Evolutionary conservation across 2,329 filamentous ascomycete species (phyloP).

Genomic region (Fusarium pininemorale): DNA sequence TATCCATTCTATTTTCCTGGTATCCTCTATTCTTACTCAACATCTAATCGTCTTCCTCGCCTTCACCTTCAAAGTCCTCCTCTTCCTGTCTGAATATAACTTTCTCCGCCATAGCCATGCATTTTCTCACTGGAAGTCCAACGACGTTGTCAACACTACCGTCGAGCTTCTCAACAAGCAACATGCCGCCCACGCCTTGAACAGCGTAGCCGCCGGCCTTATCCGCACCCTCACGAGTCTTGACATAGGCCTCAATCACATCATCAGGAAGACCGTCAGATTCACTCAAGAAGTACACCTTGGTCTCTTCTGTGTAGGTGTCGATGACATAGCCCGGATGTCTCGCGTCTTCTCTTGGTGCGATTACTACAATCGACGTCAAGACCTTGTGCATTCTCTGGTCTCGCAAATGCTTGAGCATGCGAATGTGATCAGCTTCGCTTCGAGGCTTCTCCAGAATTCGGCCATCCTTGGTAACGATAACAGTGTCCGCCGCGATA

Average conservation of each 20-base stretch:
- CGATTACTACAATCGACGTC: slow-evolving; percentile 85
- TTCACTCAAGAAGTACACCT: slow-evolving; percentile 82
- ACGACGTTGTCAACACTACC: slow-evolving; percentile 95
- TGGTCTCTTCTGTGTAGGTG: slow-evolving; percentile 87
- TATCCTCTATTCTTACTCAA: background rate
- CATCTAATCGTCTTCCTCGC: slow-evolving; percentile 49
- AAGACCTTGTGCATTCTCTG: slow-evolving; percentile 81
- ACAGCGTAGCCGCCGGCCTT: slow-evolving; percentile 97
- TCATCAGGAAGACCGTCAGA: slow-evolving; percentile 73
- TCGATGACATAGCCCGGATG: slow-evolving; percentile 88
- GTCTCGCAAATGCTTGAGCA: slow-evolving; percentile 85
- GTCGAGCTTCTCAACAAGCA: slow-evolving; percentile 89
- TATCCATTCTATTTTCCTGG: background rate
- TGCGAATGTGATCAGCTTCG: slow-evolving; percentile 82
- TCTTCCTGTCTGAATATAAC: slow-evolving; percentile 80
- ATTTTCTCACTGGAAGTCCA: slow-evolving; percentile 82
- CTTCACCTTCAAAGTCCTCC: slow-evolving; percentile 62
- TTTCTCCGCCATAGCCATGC: slow-evolving; percentile 84
- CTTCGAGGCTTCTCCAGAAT: slow-evolving; percentile 92
- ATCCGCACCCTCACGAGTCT: slow-evolving; percentile 89
- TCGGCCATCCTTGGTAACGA: slow-evolving; percentile 77
- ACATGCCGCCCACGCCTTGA: slow-evolving; percentile 85
- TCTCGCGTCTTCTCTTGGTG: slow-evolving; percentile 80
- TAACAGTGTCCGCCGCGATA: slow-evolving; percentile 89
- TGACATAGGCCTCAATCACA: slow-evolving; percentile 80